Evolutionary conservation across 2,329 filamentous ascomycete species (phyloP), one percentile per base, ranked within the genome.

Genomic region (Beauveria sp.): DNA sequence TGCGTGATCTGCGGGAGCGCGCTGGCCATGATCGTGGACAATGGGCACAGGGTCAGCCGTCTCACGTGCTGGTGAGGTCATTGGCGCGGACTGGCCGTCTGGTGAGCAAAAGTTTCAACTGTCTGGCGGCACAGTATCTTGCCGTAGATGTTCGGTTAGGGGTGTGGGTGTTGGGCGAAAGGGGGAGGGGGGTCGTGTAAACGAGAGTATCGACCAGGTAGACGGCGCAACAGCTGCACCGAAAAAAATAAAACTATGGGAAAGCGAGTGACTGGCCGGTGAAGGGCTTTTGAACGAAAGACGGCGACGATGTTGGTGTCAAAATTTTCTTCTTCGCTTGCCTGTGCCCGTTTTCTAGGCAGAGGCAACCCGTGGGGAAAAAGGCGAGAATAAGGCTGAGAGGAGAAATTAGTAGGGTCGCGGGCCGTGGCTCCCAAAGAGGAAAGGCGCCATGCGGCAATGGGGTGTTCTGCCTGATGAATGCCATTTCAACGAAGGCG

Each of bases 261-360:
- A 51, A 43, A 59, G 49, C 47, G 57, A 52, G n/a, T 52, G 57
- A 52, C 57, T 52, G 57, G 57, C 24, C 47, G 14, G 45, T n/a
- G 47, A 24, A 28, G 14, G 40, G 18, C n/a, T 16, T 47, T 46
- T 59, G 10, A 60, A 47, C 26, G 49, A 60, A 26, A 10, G 49
- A 52, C 55, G 34, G 20, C n/a, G 20, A 42, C 12, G 5, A 47
- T 58, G 45, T 16, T 7, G 9, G 56, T 51, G 46, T 26, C 38
- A 58, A 30, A 24, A 22, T 58, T 58, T 51, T 58, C 10, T 9
- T n/a, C 12, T 7, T 10, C 10, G 30, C 30, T 2, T 34, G 30
- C 12, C 30, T 12, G 30, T 34, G 30, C 30, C 30, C 30, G 30
- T 34, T 34, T 34, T 34, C 12, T 34, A 1, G 30, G 30, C 10